Percentiles rank a stretch among this genome's conserved stretches.
These are phyloP conservation scores for Phycomyces blakesleeanus DNA, from an alignment of 192 early-diverging fungal species.

Conservation along the genomic window DNA sequence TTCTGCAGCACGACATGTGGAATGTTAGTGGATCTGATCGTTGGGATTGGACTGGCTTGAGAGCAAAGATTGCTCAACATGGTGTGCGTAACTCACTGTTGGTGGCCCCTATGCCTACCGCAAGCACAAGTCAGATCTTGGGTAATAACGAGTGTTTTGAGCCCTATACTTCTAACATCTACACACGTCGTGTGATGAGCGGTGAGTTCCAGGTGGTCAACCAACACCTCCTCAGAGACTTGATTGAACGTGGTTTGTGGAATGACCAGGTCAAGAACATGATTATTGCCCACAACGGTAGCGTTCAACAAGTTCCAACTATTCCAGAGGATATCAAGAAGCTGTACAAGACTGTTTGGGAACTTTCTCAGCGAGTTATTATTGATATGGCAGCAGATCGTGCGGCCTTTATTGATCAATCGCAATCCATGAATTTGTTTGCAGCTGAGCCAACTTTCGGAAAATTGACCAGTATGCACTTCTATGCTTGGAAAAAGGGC, in stretches of 20 bases:
- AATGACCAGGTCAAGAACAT: constrained; percentile 90
- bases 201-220: constrained; percentile 99
- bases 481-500: constrained; percentile 95
- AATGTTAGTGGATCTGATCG: constrained; percentile 66
- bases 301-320: constrained; percentile 69
- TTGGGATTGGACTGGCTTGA: constrained; percentile 85
- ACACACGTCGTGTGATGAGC: constrained; percentile 90
- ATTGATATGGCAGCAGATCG: constrained; percentile 96
- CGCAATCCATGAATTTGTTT: constrained; percentile 93
- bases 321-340: constrained; percentile 79
- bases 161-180: constrained; percentile 88
- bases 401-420: constrained; percentile 95
- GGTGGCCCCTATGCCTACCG: constrained; percentile 96
- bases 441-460: constrained; percentile 84
- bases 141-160: constrained; percentile 98
- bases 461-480: constrained; percentile 96
- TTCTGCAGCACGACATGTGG: constrained; percentile 93
- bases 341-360: constrained; percentile 96
- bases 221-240: constrained; percentile 87
- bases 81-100: constrained; percentile 92
- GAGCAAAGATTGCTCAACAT: constrained; percentile 67
- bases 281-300: constrained; percentile 91
- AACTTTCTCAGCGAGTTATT: constrained; percentile 84
- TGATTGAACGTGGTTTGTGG: constrained; percentile 90
- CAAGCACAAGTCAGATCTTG: constrained; percentile 91